phyloP scores from a whole-genome alignment of 208 protist species.

The Crithidia expoeki region DNA sequence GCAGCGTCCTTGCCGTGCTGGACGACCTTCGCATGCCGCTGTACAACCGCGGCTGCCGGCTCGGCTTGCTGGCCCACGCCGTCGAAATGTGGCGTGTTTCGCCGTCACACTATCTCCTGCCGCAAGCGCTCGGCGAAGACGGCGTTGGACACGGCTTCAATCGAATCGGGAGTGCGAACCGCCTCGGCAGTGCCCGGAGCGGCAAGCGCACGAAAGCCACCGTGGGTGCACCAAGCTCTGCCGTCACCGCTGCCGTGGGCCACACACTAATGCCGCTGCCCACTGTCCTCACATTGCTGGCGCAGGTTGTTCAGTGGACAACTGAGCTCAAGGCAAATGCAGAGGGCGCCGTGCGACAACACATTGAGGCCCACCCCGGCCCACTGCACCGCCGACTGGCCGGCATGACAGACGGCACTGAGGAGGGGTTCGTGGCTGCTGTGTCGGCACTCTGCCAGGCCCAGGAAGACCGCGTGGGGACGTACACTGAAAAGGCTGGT shows the following conservation, averaged over 20 bases:
- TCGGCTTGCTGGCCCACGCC: conserved; percentile 61
- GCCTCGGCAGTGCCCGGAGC: conserved; percentile 5
- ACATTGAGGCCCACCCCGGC: conserved; percentile 49
- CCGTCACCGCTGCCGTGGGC: conserved; percentile 15
- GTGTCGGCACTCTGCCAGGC: conserved; percentile 42
- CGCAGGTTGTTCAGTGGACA: conserved; percentile 52
- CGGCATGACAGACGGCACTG: conserved; percentile 49
- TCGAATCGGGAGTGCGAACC: conserved; percentile 13
- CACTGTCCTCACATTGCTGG: conserved; percentile 39
- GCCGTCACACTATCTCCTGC: conserved; percentile 59
- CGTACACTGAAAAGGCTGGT: conserved; percentile 53
- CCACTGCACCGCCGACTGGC: conserved; percentile 52
- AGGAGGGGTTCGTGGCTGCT: conserved; percentile 41
- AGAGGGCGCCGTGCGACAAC: conserved; percentile 31
- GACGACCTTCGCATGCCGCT: conserved; percentile 68
- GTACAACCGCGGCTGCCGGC: conserved; percentile 64
- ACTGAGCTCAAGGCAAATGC: conserved; percentile 37
- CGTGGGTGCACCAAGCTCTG: conserved; percentile 2
- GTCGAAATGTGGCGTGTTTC: conserved; percentile 67
- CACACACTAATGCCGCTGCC: conserved; percentile 39
- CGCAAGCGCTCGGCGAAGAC: conserved; percentile 22
- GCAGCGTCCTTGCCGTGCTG: conserved; percentile 52
- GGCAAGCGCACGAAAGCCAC: conserved; percentile 9
- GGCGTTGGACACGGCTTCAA: not conserved
- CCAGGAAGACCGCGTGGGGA: conserved; percentile 47